Base-by-base conservation (phyloP, 2,329 filamentous ascomycete genomes). In the Pezizomycotina sp. region DNA sequence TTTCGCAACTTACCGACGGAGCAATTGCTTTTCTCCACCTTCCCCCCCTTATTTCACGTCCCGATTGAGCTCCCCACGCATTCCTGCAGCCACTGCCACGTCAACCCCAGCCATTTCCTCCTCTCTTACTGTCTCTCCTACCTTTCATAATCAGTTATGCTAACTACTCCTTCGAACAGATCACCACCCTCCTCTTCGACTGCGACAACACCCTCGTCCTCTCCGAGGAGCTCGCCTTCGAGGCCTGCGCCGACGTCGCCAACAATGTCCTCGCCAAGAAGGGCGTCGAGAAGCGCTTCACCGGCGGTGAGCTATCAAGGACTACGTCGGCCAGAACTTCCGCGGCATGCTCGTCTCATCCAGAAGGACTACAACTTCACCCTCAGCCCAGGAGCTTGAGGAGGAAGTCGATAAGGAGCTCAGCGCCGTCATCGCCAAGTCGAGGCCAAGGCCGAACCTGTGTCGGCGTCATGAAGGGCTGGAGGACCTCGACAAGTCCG, bases 321-420 rank as follows among this genome's bases (percentile, higher is more conserved):
- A 79, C 61, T 92, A 91, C 53, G 81, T 92, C 50, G 83, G 84
- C 52, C 77, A 89, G 58, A 92, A 91, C 68, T 92, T 92, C 69
- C 80, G 82, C 50, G 80, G 81, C 60, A 92, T 92, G 80, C 74
- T 92, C 61, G 59, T 64, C 41, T 72, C 71, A 71, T 92, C 43
- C 74, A 83, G 59, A 62, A 71, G 57, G 76, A 78, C 58, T 74
- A 80, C 65, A 64, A 66, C 58, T 86, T 92, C 60, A 60, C 66
- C 34, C 69, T 92, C 60, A 51, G 59, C 16, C 57, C 65, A 70
- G 2, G 78, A 91, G 54, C 60, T 83, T 39, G 74, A 89, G 51
- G 57, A 55, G 25, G 91, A 81, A 56, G 80, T 91, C 45, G 65
- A 62, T 50, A 65, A 66, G 50, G 83, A 92, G 60, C 77, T 91